Base-by-base conservation (phyloP, 805 yeast species). In the Diddensiella santjacobensis region DNA sequence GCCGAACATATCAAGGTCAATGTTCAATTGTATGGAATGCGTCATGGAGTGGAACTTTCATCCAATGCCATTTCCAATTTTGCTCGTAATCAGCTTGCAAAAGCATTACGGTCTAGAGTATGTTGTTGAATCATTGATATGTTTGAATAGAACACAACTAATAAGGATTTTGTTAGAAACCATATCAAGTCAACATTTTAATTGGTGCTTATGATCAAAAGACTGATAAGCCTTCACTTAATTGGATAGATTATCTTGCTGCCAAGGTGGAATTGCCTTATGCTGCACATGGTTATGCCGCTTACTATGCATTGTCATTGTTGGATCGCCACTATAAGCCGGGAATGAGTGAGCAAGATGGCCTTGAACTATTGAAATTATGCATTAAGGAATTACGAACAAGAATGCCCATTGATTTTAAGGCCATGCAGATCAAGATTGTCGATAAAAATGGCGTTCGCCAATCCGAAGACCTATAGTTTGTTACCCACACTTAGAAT, bases 221-320 rank as follows among this genome's bases (percentile, higher is more conserved):
- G 54, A 73, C 72, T 4, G 66, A 73, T 36, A 72, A 70, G 51
- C 88, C 97, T 35, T 71, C 78, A 44, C 74, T 93, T 60, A 83
- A 85, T 62, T 88, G 91, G 83, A 85, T 93, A 57, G 99, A 93
- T 65, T 93, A 93, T 66, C 71, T 93, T 56, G 99, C 99, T 4
- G 87, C 99, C 2, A 80, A 83, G 56, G 95, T 83, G 13, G 87
- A 83, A 52, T 74, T 93, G 50, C 98, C 99, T 13, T 93, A 93
- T 64, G 96, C 95, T 15, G 98, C 98, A 1, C 99, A 93, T 66
- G 99, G 99, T 10, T 93, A 93, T 63, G 96, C 98, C n/a, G 96
- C 95, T 1, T 93, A 91, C 69, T 93, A 93, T 67, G 82, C 96
- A 26, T 77, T 88, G 67, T 86, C 98, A 1, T 71, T 91, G 55